Evolutionary conservation across 75 land plant species (phyloP).

Genomic region (Picea glauca): DNA sequence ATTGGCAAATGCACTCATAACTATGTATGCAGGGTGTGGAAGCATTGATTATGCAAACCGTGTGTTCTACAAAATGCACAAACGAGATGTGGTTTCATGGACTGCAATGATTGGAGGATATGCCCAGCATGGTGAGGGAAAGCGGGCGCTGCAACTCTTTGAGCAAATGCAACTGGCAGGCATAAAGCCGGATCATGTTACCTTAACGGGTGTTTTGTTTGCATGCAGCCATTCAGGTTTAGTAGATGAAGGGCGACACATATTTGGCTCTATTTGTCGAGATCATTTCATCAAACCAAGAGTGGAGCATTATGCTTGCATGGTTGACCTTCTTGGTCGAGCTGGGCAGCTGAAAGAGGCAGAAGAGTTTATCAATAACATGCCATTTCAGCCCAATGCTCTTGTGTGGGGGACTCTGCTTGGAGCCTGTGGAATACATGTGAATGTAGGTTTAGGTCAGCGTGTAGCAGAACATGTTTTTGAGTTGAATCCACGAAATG

Average conservation of each 20-base stretch:
- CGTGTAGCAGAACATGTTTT: constrained; percentile 15
- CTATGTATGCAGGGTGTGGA: constrained; percentile 10
- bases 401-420: constrained; percentile 48
- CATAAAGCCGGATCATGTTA: not conserved
- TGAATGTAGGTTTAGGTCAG: constrained; percentile 29
- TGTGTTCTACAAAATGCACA: not conserved
- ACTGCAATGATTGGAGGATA: not conserved
- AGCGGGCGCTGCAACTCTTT: not conserved
- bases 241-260: not conserved
- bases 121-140: not conserved
- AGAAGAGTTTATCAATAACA: constrained; percentile 27
- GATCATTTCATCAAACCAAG: not conserved
- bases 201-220: not conserved
- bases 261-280: not conserved
- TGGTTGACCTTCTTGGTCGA: too few species aligned
- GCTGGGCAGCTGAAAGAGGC: constrained; percentile 44
- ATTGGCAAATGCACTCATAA: constrained; percentile 1
- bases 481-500: constrained; percentile 26
- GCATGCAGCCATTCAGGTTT: not conserved
- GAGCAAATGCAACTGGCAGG: not conserved
- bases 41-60: not conserved
- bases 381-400: constrained; percentile 31
- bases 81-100: constrained; percentile 7
- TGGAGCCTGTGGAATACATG: constrained; percentile 44
- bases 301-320: too few species aligned